Conservation (phyloP, 495 filamentous ascomycete genomes). For the Monascus purpureus region DNA sequence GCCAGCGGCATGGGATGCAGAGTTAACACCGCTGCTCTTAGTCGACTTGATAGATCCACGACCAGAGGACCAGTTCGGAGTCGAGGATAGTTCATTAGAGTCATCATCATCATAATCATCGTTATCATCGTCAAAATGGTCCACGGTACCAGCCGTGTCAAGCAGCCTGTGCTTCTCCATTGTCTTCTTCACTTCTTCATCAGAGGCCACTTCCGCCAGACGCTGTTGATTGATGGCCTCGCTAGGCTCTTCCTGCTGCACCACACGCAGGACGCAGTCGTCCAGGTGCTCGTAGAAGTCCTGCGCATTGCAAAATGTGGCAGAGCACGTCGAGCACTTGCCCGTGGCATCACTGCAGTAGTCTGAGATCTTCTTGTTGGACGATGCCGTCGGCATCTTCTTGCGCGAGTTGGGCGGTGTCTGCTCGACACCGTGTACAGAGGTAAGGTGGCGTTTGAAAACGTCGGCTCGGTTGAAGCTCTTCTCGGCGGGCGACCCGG, state of each 20-base stretch:
- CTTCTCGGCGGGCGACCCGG: constrained; percentile 86
- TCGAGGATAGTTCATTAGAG: constrained; percentile 30
- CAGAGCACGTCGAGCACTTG: constrained; percentile 91
- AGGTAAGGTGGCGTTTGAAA: constrained; percentile 93
- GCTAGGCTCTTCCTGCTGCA: constrained; percentile 91
- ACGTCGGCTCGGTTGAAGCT: constrained; percentile 98
- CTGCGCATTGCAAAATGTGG: constrained; percentile 84
- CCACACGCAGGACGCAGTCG: constrained; percentile 93
- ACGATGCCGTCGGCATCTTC: constrained; percentile 44
- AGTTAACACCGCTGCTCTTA: constrained; percentile 13
- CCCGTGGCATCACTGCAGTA: constrained; percentile 68
- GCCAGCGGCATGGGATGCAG: constrained; percentile 26
- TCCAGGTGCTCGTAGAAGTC: constrained; percentile 99
- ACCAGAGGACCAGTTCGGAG: constrained; percentile 27
- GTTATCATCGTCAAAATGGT: constrained; percentile 37
- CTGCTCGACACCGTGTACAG: constrained; percentile 90
- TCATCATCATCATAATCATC: constrained; percentile 51
- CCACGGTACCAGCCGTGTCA: constrained; percentile 37
- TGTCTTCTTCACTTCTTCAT: constrained; percentile 69
- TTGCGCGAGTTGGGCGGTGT: constrained; percentile 90
- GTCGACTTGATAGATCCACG: constrained; percentile 30
- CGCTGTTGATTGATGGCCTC: constrained; percentile 89
- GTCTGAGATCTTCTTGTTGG: constrained; percentile 39
- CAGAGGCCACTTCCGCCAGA: constrained; percentile 68
- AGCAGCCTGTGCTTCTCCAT: constrained; percentile 67